Percentiles rank a stretch among this genome's conserved stretches.
Evolutionary conservation across 2,329 filamentous ascomycete genomes (phyloP).

Genomic region (Cladosporium sp.): DNA sequence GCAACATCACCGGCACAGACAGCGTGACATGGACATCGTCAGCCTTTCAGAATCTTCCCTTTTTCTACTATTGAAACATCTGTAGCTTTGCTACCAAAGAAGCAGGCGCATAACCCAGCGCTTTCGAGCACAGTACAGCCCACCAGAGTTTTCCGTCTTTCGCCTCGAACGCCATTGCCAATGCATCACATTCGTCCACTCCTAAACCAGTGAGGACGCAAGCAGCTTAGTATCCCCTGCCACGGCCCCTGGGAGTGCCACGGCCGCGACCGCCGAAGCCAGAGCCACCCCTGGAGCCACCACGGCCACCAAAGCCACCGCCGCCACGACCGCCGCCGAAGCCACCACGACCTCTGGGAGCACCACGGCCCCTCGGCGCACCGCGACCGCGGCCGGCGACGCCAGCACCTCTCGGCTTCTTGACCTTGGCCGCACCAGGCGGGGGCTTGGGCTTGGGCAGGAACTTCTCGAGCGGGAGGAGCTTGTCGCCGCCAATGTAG

Average conservation of each 20-base stretch:
- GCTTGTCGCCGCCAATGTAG: constrained; percentile 90
- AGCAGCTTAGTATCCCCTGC: constrained; percentile 26
- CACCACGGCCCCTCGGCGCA: constrained; percentile 49
- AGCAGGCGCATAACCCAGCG: constrained; percentile 9
- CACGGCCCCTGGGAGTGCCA: constrained; percentile 28
- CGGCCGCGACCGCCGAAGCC: constrained; percentile 34
- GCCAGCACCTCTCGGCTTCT: constrained; percentile 58
- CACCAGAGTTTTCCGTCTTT: constrained; percentile 8
- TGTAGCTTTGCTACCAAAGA: constrained; percentile 12
- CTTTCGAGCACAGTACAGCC: constrained; percentile 9
- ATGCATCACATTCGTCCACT: constrained; percentile 10
- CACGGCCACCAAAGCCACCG: constrained; percentile 46
- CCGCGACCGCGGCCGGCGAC: constrained; percentile 30
- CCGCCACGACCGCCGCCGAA: constrained; percentile 46
- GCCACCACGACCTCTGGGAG: constrained; percentile 40
- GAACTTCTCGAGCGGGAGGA: constrained; percentile 92
- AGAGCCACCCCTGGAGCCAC: constrained; percentile 45
- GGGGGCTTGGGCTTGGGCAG: constrained; percentile 82
- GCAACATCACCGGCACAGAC: too few relatives aligned
- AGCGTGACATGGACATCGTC: too few relatives aligned
- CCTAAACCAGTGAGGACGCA: constrained; percentile 6
- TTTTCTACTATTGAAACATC: constrained; percentile 12
- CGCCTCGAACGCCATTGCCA: constrained; percentile 11
- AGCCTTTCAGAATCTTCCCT: constrained; percentile 6
- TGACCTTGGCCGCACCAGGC: constrained; percentile 59